phyloP scores from a whole-genome alignment of 2,329 filamentous ascomycete species.

The Aspergillus latus region DNA sequence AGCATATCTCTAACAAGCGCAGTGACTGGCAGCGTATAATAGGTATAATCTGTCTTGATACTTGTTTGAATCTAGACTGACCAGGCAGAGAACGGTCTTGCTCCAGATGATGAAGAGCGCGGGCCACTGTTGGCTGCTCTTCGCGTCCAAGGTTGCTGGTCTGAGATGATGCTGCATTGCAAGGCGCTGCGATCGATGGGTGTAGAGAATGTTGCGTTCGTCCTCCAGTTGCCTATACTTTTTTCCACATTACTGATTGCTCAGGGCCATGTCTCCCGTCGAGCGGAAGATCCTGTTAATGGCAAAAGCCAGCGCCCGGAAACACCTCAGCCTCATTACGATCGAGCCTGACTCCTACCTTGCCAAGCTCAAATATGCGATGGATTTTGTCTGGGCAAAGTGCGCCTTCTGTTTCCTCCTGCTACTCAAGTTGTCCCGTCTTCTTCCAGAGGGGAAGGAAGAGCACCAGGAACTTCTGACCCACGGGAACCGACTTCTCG shows the following conservation, averaged over 20 bases:
- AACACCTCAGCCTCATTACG: constrained; percentile 53
- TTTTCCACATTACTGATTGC: too few species aligned
- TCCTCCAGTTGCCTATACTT: background rate
- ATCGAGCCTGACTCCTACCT: constrained; percentile 50
- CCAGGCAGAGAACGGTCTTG: constrained; percentile 27
- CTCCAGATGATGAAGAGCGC: constrained; percentile 31
- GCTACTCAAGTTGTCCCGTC: constrained; percentile 53
- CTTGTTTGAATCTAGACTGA: background rate
- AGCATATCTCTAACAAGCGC: constrained; percentile 8
- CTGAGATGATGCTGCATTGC: constrained; percentile 53
- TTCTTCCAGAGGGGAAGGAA: constrained; percentile 46
- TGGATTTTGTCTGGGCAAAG: constrained; percentile 61
- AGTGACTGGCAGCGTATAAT: constrained; percentile 41
- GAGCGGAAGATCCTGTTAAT: constrained; percentile 51
- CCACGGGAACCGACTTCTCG: constrained; percentile 46
- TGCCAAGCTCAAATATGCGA: constrained; percentile 53
- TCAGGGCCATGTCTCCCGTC: constrained; percentile 48
- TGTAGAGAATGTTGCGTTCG: constrained; percentile 50
- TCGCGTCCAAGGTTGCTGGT: constrained; percentile 55
- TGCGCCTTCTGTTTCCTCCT: constrained; percentile 59
- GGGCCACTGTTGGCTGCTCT: constrained; percentile 49
- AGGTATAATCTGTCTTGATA: constrained; percentile 23
- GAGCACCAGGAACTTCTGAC: constrained; percentile 44
- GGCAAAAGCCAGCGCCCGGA: constrained; percentile 53
- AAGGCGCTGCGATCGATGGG: constrained; percentile 52